These are phyloP conservation scores for Silene conica DNA, from an alignment of 148 eudicot genomes.

Conservation along the genomic window DNA sequence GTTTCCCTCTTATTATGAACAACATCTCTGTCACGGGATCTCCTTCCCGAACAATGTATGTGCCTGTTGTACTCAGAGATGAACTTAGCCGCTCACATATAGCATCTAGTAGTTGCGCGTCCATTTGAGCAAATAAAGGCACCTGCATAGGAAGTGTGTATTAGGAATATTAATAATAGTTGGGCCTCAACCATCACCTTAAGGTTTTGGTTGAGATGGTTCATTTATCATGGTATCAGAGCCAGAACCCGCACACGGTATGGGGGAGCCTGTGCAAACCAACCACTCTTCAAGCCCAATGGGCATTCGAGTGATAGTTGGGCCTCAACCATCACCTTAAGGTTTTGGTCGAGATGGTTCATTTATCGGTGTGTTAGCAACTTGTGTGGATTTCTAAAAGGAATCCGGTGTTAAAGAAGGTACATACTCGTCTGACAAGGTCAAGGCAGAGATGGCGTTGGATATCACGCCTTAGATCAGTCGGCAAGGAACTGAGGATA, in stretches of 20 bases:
- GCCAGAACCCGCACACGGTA: no score
- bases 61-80: constrained; percentile 61
- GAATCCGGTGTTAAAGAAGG: neutral
- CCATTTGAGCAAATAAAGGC: constrained; percentile 86
- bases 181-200: no score
- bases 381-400: neutral
- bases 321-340: no score
- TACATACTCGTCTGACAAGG: constrained; percentile 79
- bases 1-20: constrained; percentile 52
- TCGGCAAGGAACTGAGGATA: constrained; percentile 56
- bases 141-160: constrained; percentile 41
- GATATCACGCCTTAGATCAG: constrained; percentile 78
- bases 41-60: constrained; percentile 67
- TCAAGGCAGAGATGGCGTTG: constrained; percentile 78
- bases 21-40: constrained; percentile 73
- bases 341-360: no score
- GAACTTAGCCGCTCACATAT: constrained; percentile 79
- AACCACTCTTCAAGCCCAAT: no score
- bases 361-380: no score
- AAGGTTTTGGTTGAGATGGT: no score
- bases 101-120: constrained; percentile 74
- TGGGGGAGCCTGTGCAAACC: no score
- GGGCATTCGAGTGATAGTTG: no score
- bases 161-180: no score
- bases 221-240: no score